These are phyloP conservation scores for Raphanus sativus DNA, from an alignment of 345 rosid genomes.

Conservation along the genomic window DNA sequence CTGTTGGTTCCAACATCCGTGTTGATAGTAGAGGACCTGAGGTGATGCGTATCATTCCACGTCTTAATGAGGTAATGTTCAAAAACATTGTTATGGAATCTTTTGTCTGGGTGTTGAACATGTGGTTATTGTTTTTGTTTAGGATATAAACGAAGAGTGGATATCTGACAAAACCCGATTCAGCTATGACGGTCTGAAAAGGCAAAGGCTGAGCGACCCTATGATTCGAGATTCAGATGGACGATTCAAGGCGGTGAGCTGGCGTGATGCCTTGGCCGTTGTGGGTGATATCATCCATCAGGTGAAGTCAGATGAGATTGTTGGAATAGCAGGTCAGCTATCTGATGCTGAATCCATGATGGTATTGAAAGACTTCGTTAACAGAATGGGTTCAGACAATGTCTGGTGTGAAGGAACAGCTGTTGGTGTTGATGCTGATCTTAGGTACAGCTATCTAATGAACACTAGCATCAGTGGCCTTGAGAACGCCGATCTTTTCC, in stretches of 20 bases:
- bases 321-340: conserved; percentile 87
- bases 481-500: conserved; percentile 93
- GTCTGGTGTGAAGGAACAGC: conserved; percentile 95
- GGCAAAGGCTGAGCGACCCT: conserved; percentile 98
- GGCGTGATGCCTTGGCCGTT: conserved; percentile 94
- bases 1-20: conserved; percentile 95
- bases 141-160: conserved; percentile 99
- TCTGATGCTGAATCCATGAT: conserved; percentile 99
- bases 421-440: conserved; percentile 73
- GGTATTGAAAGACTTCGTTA: conserved; percentile 88
- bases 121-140: conserved; percentile 33
- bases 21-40: conserved; percentile 99
- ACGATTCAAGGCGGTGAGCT: conserved; percentile 80
- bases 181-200: conserved; percentile 92
- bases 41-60: conserved; percentile 88
- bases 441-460: conserved; percentile 88
- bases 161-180: conserved; percentile 98
- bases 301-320: conserved; percentile 79
- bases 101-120: conserved; percentile 13
- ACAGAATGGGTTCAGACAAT: conserved; percentile 93
- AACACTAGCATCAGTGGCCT: conserved; percentile 84
- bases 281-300: conserved; percentile 81
- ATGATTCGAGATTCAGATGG: conserved; percentile 96
- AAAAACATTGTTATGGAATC: neutral
- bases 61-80: conserved; percentile 80